These are phyloP conservation scores for Ampelocalamus luodianensis DNA, from an alignment of 176 grass and related monocot species.

Conservation along the genomic window DNA sequence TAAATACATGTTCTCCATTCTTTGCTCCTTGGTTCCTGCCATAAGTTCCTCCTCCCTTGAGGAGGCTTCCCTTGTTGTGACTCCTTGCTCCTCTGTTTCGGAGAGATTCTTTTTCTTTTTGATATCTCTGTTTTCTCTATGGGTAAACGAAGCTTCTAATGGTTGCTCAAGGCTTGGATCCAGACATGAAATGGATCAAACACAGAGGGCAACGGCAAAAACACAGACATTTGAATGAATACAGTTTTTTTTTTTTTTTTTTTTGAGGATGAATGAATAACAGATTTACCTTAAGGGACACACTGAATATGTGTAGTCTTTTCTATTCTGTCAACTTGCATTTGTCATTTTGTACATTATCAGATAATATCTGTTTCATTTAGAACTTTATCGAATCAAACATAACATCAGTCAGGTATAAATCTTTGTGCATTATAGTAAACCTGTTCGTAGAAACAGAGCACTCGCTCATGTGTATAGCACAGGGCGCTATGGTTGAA, in stretches of 20 bases:
- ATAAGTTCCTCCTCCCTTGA: conserved; percentile 22
- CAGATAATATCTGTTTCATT: background rate
- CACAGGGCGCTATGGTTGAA: background rate
- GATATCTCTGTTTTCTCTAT: background rate
- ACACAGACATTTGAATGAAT: too few species aligned
- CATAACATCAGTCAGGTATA: background rate
- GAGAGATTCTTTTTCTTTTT: background rate
- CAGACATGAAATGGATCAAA: too few species aligned
- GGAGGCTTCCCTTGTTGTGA: conserved; percentile 52
- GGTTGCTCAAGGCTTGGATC: background rate
- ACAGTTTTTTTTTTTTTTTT: too few species aligned
- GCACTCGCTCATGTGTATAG: background rate
- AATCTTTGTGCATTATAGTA: background rate
- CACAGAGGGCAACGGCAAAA: too few species aligned
- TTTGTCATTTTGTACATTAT: too few species aligned
- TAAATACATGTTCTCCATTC: conserved; percentile 55
- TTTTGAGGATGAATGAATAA: too few species aligned
- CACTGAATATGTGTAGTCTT: too few species aligned
- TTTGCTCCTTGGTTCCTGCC: conserved; percentile 58
- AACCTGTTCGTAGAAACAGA: background rate
- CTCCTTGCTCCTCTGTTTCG: conserved; percentile 22
- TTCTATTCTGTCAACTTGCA: too few species aligned
- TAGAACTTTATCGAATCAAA: background rate
- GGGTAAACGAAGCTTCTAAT: conserved; percentile 45
- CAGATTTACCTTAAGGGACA: too few species aligned